phyloP scores from a whole-genome alignment of 306 rosid species.

The Canavalia ensiformis region DNA sequence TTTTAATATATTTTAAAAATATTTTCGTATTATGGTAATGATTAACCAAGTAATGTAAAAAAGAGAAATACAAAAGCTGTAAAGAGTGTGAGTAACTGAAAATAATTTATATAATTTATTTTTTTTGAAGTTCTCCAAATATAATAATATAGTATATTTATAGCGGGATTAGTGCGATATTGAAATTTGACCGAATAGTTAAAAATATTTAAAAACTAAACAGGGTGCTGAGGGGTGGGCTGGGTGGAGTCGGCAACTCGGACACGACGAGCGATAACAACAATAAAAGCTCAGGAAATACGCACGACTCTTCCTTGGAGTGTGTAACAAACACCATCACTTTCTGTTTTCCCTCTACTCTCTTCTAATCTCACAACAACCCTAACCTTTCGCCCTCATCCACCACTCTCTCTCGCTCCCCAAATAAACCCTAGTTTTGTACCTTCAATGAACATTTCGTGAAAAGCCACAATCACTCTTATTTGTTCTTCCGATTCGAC shows the following conservation, averaged over 20 bases:
- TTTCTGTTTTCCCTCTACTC: conserved; percentile 1
- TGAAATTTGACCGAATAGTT: no score
- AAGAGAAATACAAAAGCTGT: no score
- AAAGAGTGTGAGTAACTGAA: no score
- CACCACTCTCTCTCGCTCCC: background rate
- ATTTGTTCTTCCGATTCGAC: conserved; percentile 2
- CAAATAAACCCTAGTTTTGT: conserved; percentile 43
- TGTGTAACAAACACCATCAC: conserved; percentile 8
- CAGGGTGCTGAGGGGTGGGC: background rate
- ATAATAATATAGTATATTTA: no score
- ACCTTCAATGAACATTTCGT: conserved; percentile 1
- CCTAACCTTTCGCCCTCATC: background rate
- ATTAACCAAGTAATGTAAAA: no score
- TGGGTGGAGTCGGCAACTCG: background rate
- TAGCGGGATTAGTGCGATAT: no score
- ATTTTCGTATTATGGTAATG: no score
- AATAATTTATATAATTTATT: no score
- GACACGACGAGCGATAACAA: background rate
- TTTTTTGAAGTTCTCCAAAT: no score
- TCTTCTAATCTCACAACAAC: background rate
- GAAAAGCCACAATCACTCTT: conserved; percentile 40
- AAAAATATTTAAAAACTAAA: no score
- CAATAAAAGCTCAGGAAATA: background rate
- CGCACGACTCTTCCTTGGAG: background rate
- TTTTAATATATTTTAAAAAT: no score